Conservation (phyloP, 2,329 filamentous ascomycete genomes). For the Colletotrichum camelliae region DNA sequence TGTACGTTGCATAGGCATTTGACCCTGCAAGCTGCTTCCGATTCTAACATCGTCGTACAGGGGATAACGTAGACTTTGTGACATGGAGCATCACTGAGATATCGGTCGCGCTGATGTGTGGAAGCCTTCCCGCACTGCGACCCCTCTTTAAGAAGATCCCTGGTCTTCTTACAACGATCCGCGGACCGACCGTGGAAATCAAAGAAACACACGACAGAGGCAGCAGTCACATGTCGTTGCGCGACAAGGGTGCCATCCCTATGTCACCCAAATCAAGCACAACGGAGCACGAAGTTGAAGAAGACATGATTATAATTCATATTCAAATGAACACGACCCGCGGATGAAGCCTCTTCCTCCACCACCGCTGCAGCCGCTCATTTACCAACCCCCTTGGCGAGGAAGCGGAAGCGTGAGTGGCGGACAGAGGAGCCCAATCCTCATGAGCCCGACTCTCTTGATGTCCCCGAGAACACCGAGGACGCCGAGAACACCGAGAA, state of each 20-base stretch:
- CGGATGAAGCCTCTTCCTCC: constrained; percentile 10
- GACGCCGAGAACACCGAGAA: background rate
- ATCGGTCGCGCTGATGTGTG: constrained; percentile 42
- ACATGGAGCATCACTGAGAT: constrained; percentile 36
- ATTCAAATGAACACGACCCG: background rate
- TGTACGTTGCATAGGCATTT: background rate
- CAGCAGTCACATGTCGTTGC: background rate
- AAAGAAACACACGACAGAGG: background rate
- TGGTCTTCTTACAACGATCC: background rate
- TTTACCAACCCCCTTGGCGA: background rate
- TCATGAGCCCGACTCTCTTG: background rate
- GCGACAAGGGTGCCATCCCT: background rate
- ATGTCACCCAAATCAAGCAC: background rate
- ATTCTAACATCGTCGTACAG: constrained; percentile 1
- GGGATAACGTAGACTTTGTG: constrained; percentile 32
- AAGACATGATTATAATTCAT: background rate
- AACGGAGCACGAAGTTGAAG: background rate
- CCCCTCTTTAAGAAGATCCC: constrained; percentile 33
- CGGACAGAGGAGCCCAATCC: background rate
- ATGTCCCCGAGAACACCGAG: background rate
- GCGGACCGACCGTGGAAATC: background rate
- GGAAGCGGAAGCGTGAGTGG: background rate
- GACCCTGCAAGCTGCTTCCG: background rate
- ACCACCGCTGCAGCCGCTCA: background rate
- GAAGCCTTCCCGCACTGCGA: constrained; percentile 46